Evolutionary conservation across 2,329 filamentous ascomycete genomes (phyloP).

Genomic region (Sporothrix curviconia): DNA sequence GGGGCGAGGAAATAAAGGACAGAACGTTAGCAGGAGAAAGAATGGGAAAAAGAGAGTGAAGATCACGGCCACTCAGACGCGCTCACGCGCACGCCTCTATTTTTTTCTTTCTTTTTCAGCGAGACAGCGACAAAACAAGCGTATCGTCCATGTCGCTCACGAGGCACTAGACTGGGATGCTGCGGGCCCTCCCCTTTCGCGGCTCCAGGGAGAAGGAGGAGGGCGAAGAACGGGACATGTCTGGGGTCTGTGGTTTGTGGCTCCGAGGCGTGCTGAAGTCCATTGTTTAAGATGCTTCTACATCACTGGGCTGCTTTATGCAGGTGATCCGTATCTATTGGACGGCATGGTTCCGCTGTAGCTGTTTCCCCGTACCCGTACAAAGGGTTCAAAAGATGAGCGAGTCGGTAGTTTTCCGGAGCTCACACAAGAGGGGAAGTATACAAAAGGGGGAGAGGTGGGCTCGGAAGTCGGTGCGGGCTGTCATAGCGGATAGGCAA

Average conservation of each 20-base stretch:
- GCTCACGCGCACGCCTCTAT: neutral
- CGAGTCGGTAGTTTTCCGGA: slow-evolving; percentile 11
- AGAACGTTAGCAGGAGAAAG: too few relatives aligned
- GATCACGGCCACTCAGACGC: too few relatives aligned
- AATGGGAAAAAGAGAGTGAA: too few relatives aligned
- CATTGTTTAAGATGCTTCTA: too few relatives aligned
- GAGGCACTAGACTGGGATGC: neutral
- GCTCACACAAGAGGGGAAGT: neutral
- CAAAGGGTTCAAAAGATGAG: too few relatives aligned
- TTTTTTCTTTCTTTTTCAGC: neutral
- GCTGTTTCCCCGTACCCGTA: too few relatives aligned
- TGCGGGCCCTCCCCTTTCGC: neutral
- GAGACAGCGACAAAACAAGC: slow-evolving; percentile 5
- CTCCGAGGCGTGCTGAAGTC: too few relatives aligned
- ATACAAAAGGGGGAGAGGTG: neutral
- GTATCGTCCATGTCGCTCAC: neutral
- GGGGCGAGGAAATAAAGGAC: too few relatives aligned
- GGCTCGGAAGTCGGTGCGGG: neutral
- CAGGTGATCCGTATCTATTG: neutral
- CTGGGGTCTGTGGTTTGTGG: neutral
- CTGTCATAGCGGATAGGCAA: neutral
- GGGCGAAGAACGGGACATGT: neutral
- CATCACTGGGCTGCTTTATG: too few relatives aligned
- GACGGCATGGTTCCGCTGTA: too few relatives aligned
- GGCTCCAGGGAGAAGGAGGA: neutral